A percentile compares a stretch with the other conserved stretches of the same genome.
These are phyloP conservation scores for Pseudocercospora macadamiae DNA, from an alignment of 2,329 filamentous ascomycete species.

Conservation along the genomic window DNA sequence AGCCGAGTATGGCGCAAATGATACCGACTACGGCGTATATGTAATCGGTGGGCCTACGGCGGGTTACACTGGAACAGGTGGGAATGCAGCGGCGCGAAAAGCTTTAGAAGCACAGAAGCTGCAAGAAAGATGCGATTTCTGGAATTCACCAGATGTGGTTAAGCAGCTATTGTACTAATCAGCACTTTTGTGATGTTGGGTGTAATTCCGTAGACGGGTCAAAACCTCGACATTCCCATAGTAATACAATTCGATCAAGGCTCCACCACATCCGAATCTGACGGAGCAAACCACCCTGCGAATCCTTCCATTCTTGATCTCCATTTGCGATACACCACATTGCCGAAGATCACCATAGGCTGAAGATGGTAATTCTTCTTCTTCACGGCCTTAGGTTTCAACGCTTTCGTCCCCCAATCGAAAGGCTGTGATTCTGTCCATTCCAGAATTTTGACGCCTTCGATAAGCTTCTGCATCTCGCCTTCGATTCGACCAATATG, in stretches of 20 bases:
- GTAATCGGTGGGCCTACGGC: slow-evolving; percentile 51
- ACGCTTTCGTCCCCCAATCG: neutral
- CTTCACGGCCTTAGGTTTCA: neutral
- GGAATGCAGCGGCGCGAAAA: slow-evolving; percentile 33
- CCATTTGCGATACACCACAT: neutral
- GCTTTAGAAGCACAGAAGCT: slow-evolving; percentile 45
- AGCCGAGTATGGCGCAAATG: neutral
- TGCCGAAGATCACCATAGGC: neutral
- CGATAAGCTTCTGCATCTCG: neutral
- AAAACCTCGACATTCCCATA: too few species aligned
- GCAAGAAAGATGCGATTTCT: slow-evolving; percentile 52
- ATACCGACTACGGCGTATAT: slow-evolving; percentile 41
- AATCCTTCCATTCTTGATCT: neutral
- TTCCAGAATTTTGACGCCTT: neutral
- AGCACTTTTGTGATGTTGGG: too few species aligned
- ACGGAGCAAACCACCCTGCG: too few species aligned
- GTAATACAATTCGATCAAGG: too few species aligned
- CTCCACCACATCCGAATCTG: too few species aligned
- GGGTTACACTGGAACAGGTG: slow-evolving; percentile 47
- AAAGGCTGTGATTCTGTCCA: neutral
- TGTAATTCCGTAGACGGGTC: too few species aligned
- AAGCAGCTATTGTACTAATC: slow-evolving; percentile 33
- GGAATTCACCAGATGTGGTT: slow-evolving; percentile 52
- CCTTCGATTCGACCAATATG: neutral
- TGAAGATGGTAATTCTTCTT: neutral